Conservation (phyloP, 495 filamentous ascomycete genomes). For the Tricharina praecox region DNA sequence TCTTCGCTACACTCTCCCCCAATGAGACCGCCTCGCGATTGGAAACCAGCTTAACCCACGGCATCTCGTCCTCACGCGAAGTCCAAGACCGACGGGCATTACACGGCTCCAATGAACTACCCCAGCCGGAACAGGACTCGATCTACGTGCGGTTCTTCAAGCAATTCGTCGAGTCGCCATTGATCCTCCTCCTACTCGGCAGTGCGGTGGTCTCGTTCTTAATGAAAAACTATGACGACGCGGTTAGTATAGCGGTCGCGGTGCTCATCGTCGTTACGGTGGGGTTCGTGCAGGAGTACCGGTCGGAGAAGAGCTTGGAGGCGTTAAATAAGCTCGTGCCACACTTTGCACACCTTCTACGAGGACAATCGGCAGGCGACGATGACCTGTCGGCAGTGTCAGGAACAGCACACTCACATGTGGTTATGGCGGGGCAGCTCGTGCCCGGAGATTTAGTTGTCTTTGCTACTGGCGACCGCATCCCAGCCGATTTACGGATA, state of each 20-base stretch:
- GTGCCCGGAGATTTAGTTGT: constrained; percentile 84
- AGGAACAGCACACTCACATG: constrained; percentile 56
- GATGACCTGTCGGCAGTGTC: constrained; percentile 33
- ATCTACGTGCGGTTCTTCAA: constrained; percentile 87
- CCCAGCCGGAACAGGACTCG: constrained; percentile 82
- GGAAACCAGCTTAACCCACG: constrained; percentile 64
- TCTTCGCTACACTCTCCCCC: constrained; percentile 43
- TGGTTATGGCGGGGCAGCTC: constrained; percentile 67
- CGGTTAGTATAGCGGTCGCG: constrained; percentile 81
- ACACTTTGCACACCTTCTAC: constrained; percentile 80
- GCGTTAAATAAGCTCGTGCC: constrained; percentile 85
- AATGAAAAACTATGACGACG: constrained; percentile 92
- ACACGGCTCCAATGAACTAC: constrained; percentile 85
- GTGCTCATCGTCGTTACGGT: constrained; percentile 95
- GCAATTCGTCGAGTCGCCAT: constrained; percentile 84
- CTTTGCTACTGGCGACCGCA: constrained; percentile 88
- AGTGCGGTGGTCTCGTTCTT: constrained; percentile 81
- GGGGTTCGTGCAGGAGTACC: constrained; percentile 92
- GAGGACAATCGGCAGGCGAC: constrained; percentile 34
- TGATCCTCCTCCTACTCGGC: constrained; percentile 70
- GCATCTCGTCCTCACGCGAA: constrained; percentile 56
- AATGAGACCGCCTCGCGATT: constrained; percentile 63
- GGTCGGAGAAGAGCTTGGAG: constrained; percentile 93
- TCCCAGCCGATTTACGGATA: constrained; percentile 91
- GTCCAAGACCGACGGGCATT: constrained; percentile 59